These are phyloP conservation scores for Malus hybrid DNA, from an alignment of 331 rosid genomes.

Conservation along the genomic window DNA sequence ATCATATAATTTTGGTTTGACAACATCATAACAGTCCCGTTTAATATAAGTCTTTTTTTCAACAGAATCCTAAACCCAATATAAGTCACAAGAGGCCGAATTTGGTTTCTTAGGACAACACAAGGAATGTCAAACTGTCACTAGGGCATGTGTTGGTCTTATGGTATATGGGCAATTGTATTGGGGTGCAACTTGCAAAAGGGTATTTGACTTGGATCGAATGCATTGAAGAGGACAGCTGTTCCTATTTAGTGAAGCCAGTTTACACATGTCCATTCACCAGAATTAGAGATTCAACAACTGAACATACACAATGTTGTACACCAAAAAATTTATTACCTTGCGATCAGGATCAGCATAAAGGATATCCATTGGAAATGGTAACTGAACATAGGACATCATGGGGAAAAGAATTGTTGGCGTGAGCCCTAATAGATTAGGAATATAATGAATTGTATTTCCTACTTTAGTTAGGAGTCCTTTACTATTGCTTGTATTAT, in stretches of 20 bases:
- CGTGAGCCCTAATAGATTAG: no score
- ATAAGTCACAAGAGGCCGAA: not conserved
- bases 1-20: not conserved
- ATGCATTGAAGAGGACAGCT: no score
- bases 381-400: slow-evolving; percentile 42
- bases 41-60: not conserved
- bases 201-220: no score
- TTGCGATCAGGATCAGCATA: slow-evolving; percentile 82
- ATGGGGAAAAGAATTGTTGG: slow-evolving; percentile 3
- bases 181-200: no score
- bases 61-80: not conserved
- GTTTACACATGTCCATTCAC: not conserved
- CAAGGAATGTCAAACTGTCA: no score
- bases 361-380: slow-evolving; percentile 81
- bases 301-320: not conserved
- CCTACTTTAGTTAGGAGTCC: no score
- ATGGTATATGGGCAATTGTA: no score
- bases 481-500: no score
- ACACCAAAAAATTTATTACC: slow-evolving; percentile 26
- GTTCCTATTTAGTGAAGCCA: no score
- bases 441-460: no score
- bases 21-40: not conserved
- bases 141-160: no score
- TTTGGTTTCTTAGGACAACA: not conserved
- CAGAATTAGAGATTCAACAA: not conserved